Conservation (phyloP, 2,329 filamentous ascomycete genomes). For the Talaromyces pinophilus region DNA sequence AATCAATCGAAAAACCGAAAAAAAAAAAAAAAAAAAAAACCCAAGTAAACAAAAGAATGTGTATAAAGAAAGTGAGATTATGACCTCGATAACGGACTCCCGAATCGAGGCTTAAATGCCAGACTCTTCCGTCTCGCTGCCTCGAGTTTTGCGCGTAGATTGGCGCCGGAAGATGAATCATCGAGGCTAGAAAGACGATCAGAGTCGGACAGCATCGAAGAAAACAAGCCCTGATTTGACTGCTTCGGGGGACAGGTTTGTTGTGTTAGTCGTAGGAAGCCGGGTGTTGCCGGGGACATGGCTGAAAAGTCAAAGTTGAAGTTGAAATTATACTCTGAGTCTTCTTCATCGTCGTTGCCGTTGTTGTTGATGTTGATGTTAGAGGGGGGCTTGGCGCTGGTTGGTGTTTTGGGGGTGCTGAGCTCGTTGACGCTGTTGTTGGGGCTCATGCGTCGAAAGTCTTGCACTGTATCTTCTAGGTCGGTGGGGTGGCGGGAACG, state of each 20-base stretch:
- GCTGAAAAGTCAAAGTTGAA: constrained; percentile 42
- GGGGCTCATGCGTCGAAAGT: constrained; percentile 35
- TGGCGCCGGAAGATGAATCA: constrained; percentile 29
- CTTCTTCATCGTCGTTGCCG: not conserved
- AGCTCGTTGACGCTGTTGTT: constrained; percentile 31
- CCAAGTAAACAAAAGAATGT: not conserved
- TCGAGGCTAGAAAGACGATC: not conserved
- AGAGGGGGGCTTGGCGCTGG: not conserved
- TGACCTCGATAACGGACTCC: constrained; percentile 61
- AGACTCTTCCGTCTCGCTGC: constrained; percentile 74
- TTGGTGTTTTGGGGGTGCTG: constrained; percentile 35
- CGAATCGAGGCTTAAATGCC: constrained; percentile 74
- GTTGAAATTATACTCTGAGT: constrained; percentile 23
- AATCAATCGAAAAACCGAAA: not conserved
- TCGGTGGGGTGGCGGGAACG: constrained; percentile 31
- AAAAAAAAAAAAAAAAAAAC: not conserved
- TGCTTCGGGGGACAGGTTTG: constrained; percentile 59
- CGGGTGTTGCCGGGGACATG: constrained; percentile 51
- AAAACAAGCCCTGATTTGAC: constrained; percentile 45
- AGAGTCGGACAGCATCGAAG: constrained; percentile 21
- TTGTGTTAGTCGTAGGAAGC: constrained; percentile 50
- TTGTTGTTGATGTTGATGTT: not conserved
- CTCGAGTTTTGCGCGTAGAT: constrained; percentile 64
- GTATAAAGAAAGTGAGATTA: not conserved
- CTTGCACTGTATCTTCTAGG: constrained; percentile 33